Conservation (phyloP, 192 early-diverging fungal species). For the Podila minutissima region DNA sequence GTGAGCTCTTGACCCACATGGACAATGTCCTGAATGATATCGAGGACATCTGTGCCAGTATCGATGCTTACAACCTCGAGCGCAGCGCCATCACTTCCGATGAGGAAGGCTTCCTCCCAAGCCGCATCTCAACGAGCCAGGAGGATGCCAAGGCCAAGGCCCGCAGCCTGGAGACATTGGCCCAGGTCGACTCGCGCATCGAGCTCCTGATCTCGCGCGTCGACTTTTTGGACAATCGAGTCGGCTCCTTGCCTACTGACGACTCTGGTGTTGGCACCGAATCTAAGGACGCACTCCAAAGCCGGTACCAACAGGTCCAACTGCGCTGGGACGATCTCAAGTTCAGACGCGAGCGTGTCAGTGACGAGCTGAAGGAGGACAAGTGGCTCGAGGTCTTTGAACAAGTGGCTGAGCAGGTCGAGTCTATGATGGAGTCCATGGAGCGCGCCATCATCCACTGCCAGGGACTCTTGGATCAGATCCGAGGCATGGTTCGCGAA, state of each 20-base stretch:
- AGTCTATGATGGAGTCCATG: constrained; percentile 65
- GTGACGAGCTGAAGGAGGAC: constrained; percentile 68
- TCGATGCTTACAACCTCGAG: constrained; percentile 43
- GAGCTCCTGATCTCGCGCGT: constrained; percentile 61
- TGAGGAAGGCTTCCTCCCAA: constrained; percentile 41
- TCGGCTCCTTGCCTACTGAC: constrained; percentile 38
- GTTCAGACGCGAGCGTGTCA: constrained; percentile 64
- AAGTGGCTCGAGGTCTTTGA: constrained; percentile 64
- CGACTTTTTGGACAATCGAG: constrained; percentile 56
- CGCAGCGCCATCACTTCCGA: constrained; percentile 50
- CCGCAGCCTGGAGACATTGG: constrained; percentile 41
- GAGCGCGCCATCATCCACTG: constrained; percentile 65
- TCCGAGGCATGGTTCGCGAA: constrained; percentile 42
- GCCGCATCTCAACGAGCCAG: constrained; percentile 10
- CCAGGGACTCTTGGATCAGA: constrained; percentile 47
- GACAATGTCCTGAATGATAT: constrained; percentile 39
- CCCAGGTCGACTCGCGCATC: constrained; percentile 61
- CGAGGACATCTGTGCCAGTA: constrained; percentile 37
- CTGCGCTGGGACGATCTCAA: constrained; percentile 63
- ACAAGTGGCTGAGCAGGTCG: constrained; percentile 63
- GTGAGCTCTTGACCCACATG: constrained; percentile 39
- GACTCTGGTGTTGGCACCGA: constrained; percentile 27
- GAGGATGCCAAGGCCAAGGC: constrained; percentile 34
- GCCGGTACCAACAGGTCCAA: constrained; percentile 46
- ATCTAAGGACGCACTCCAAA: constrained; percentile 46